Percentiles rank a stretch among this genome's conserved stretches.
Evolutionary conservation across 371 early-diverging fungal genomes (phyloP).

Genomic region (Mucor saturninus): DNA sequence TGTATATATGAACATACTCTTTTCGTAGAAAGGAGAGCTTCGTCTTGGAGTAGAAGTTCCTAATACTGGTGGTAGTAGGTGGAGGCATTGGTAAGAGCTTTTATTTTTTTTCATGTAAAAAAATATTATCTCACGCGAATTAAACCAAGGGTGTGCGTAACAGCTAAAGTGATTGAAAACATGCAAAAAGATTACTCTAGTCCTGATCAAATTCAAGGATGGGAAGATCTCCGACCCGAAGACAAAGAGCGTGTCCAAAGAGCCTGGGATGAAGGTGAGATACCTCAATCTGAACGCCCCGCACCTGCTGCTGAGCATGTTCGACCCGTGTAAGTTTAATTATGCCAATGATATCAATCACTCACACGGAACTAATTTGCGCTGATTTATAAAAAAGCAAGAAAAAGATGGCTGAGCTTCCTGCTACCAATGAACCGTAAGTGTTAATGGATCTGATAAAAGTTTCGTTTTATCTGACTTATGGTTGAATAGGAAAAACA

Average conservation of each 20-base stretch:
- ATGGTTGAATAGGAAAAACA: too few relatives aligned
- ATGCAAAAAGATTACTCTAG: constrained; percentile 9
- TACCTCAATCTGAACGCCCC: constrained; percentile 9
- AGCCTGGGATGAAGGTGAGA: constrained; percentile 29
- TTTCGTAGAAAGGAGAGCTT: constrained; percentile 26
- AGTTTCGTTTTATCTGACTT: too few relatives aligned
- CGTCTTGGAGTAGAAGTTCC: constrained; percentile 29
- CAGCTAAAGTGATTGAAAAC: constrained; percentile 28
- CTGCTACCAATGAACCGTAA: constrained; percentile 1
- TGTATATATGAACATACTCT: too few relatives aligned
- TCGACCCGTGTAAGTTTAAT: background rate
- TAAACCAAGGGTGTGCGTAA: constrained; percentile 24
- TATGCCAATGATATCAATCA: background rate
- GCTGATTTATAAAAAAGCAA: background rate
- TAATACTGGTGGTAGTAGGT: constrained; percentile 10
- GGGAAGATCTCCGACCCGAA: constrained; percentile 18
- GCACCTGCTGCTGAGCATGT: background rate
- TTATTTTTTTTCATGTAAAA: too few relatives aligned
- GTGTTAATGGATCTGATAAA: background rate
- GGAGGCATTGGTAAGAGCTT: constrained; percentile 33
- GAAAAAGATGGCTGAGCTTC: background rate
- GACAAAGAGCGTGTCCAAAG: constrained; percentile 23
- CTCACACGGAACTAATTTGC: background rate
- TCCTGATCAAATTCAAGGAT: constrained; percentile 26
- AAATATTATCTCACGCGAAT: too few relatives aligned